Evolutionary conservation across 148 eudicot species (phyloP), one percentile per base, ranked within the genome.

Genomic region (Pouteria glomerata): DNA sequence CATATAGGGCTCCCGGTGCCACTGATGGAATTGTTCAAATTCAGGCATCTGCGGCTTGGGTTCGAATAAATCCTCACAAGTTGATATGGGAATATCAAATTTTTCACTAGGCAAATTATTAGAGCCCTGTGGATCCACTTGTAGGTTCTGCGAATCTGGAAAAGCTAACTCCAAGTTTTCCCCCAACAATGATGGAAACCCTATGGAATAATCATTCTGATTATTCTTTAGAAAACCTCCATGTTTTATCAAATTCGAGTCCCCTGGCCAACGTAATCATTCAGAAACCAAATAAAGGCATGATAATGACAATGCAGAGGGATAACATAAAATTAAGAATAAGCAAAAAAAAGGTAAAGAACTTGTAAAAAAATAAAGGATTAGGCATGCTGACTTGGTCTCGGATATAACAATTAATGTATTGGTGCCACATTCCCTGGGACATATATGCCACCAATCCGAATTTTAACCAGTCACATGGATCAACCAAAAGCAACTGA

Each of bases 261-360:
- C 78, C 62, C 74, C 82, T 82, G 69, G 24, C 48, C n/a, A n/a
- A n/a, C n/a, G n/a, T n/a, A 55, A 52, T 34, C 24, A n/a, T 30
- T 51, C 27, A 39, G 41, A 24, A 31, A 3, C 1, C 50, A 37
- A 48, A n/a, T 4, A 10, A 50, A 8, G 10, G 30, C 21, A 14
- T n/a, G n/a, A n/a, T n/a, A n/a, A n/a, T n/a, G n/a, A n/a, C n/a
- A n/a, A n/a, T n/a, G n/a, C n/a, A n/a, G 13, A 27, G 26, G 27
- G 6, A n/a, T n/a, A n/a, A 6, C 19, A n/a, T 23, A 10, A 57
- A 57, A 41, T 14, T 3, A 71, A 57, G 10, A 26, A 45, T 24
- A 19, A 67, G 58, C 23, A 61, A n/a, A 39, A 31, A 35, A 58
- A 26, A 64, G 1, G 68, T 0, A 21, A 8, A 31, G 21, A 50